A percentile compares a stretch with the other conserved stretches of the same genome.
These are phyloP conservation scores for Akebia trifoliata DNA, from an alignment of 164 flowering plant genomes.

Conservation along the genomic window DNA sequence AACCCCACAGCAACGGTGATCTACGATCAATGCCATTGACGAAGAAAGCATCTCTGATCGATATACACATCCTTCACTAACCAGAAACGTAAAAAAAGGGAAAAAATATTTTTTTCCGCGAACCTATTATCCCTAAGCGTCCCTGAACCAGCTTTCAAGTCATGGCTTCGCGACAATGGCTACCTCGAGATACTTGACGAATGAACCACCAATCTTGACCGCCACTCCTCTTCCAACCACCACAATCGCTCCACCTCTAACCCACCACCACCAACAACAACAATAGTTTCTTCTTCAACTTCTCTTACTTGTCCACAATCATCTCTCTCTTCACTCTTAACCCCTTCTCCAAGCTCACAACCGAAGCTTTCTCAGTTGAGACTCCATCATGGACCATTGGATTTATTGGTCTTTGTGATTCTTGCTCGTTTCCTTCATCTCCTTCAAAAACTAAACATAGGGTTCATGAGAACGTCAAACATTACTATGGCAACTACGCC, in stretches of 20 bases:
- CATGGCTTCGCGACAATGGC: conserved; percentile 93
- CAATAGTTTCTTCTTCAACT: conserved; percentile 19
- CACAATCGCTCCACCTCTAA: conserved; percentile 18
- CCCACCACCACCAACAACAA: no score
- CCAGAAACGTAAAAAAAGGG: no score
- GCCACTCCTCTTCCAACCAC: conserved; percentile 23
- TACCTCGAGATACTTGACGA: conserved; percentile 87
- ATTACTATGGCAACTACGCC: conserved; percentile 72
- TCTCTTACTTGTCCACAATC: conserved; percentile 36
- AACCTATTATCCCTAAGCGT: conserved; percentile 84
- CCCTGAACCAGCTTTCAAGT: conserved; percentile 75
- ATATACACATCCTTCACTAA: no score
- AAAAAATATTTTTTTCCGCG: conserved; percentile 49
- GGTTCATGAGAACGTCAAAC: conserved; percentile 83
- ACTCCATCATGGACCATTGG: conserved; percentile 73
- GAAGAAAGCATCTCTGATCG: no score
- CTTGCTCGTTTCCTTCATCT: conserved; percentile 71
- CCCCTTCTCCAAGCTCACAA: conserved; percentile 75
- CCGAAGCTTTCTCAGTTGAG: conserved; percentile 50
- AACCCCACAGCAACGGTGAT: no score
- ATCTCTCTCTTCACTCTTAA: conserved; percentile 68
- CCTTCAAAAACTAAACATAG: conserved; percentile 62
- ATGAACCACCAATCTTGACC: conserved; percentile 40
- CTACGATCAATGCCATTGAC: no score
- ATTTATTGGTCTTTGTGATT: conserved; percentile 46